Conservation (phyloP, 257 asterid species). For the Echium plantagineum region DNA sequence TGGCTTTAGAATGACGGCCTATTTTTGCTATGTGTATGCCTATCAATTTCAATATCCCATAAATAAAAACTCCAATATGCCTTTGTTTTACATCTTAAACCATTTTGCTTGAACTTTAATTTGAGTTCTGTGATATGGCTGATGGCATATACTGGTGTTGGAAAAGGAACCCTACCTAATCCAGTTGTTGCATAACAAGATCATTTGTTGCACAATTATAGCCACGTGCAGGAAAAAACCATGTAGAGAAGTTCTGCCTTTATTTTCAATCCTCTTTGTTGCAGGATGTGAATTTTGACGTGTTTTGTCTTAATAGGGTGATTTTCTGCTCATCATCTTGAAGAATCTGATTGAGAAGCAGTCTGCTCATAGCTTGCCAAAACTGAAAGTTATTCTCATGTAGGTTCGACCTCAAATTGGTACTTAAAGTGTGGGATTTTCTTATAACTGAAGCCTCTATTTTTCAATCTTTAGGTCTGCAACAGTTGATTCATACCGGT, state of each 20-base stretch:
- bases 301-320: slow-evolving; percentile 60
- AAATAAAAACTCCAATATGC: background rate
- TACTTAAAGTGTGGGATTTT: slow-evolving; percentile 6
- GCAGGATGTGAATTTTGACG: slow-evolving; percentile 9
- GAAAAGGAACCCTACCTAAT: too few relatives aligned
- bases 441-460: slow-evolving; percentile 11
- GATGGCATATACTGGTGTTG: background rate
- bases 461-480: slow-evolving; percentile 66
- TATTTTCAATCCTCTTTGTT: background rate
- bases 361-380: slow-evolving; percentile 34
- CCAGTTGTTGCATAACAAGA: background rate
- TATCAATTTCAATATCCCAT: background rate
- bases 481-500: slow-evolving; percentile 84
- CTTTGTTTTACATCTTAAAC: background rate
- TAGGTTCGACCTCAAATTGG: slow-evolving; percentile 29
- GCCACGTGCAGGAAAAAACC: background rate
- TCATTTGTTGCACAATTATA: background rate
- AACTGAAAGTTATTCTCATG: slow-evolving; percentile 91
- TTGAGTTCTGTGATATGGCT: background rate
- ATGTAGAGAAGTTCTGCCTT: background rate
- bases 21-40: background rate
- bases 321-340: slow-evolving; percentile 82
- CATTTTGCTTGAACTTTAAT: background rate
- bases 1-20: background rate
- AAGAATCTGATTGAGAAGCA: slow-evolving; percentile 86